Evolutionary conservation across 2,329 filamentous ascomycete species (phyloP).

Genomic region (Fusarium incarnatum): DNA sequence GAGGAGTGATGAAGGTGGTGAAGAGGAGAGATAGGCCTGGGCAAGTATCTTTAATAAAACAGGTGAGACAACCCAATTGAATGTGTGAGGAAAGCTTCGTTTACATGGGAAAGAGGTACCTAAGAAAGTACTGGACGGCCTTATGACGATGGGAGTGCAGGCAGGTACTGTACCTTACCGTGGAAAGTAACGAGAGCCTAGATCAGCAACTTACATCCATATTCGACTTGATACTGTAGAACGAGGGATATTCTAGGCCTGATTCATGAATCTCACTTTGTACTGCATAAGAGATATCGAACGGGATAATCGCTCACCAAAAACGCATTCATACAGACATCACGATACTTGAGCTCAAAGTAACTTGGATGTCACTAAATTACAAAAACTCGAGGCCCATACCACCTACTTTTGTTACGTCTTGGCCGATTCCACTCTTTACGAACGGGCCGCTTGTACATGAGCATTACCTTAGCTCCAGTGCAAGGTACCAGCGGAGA

Average conservation of each 20-base stretch:
- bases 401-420: slow-evolving; percentile 5
- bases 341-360: slow-evolving; percentile 23
- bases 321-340: background rate
- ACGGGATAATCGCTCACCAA: slow-evolving; percentile 37
- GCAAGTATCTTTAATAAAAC: background rate
- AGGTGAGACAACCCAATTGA: slow-evolving; percentile 7
- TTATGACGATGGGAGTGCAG: background rate
- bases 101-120: background rate
- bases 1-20: background rate
- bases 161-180: background rate
- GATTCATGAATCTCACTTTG: background rate
- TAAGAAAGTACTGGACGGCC: background rate
- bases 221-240: background rate
- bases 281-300: background rate
- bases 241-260: slow-evolving; percentile 33
- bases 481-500: slow-evolving; percentile 33
- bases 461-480: slow-evolving; percentile 15
- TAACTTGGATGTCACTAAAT: slow-evolving; percentile 35
- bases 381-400: slow-evolving; percentile 15
- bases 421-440: slow-evolving; percentile 29
- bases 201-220: slow-evolving; percentile 16
- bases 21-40: background rate
- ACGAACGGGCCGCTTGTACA: slow-evolving; percentile 39
- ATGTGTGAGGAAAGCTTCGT: slow-evolving; percentile 21
- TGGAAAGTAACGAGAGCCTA: background rate